Conservation (phyloP, 2,329 filamentous ascomycete genomes). For the Trichophyton rubrum region DNA sequence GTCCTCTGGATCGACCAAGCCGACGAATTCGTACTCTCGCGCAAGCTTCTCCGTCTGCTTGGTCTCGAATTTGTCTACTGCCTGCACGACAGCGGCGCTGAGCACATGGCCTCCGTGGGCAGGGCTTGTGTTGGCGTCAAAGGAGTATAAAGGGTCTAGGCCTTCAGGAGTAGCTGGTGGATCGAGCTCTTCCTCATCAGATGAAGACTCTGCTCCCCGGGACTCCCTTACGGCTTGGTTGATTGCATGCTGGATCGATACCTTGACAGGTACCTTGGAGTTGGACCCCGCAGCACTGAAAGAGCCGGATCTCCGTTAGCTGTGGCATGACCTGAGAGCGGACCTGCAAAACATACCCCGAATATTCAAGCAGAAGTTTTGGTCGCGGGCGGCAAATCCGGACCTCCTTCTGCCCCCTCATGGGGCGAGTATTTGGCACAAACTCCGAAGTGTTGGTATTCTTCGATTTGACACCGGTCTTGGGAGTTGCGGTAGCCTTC, state of each 20-base stretch:
- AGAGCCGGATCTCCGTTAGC: not conserved
- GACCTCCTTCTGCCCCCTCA: slow-evolving; percentile 4
- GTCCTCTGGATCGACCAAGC: slow-evolving; percentile 27
- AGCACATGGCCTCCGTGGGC: slow-evolving; percentile 46
- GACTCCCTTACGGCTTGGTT: not conserved
- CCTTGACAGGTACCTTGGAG: not conserved
- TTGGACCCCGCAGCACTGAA: not conserved
- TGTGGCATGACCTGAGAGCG: not conserved
- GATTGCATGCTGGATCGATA: not conserved
- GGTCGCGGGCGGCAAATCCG: not conserved
- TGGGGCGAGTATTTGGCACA: slow-evolving; percentile 21
- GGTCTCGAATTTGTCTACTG: slow-evolving; percentile 48
- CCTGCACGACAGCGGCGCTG: slow-evolving; percentile 43
- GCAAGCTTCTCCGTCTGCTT: slow-evolving; percentile 49
- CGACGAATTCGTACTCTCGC: slow-evolving; percentile 48
- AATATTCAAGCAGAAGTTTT: not conserved
- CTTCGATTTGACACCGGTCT: not conserved
- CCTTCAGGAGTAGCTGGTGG: slow-evolving; percentile 18
- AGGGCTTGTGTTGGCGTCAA: slow-evolving; percentile 39
- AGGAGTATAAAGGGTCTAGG: slow-evolving; percentile 42
- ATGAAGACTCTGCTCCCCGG: not conserved
- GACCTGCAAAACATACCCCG: not conserved
- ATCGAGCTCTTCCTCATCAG: not conserved
- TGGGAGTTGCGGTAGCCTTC: not conserved
- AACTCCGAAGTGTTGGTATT: not conserved